Percentiles rank a stretch among this genome's conserved stretches.
Evolutionary conservation across 345 rosid genomes (phyloP).

Genomic region (Jatropha curcas): DNA sequence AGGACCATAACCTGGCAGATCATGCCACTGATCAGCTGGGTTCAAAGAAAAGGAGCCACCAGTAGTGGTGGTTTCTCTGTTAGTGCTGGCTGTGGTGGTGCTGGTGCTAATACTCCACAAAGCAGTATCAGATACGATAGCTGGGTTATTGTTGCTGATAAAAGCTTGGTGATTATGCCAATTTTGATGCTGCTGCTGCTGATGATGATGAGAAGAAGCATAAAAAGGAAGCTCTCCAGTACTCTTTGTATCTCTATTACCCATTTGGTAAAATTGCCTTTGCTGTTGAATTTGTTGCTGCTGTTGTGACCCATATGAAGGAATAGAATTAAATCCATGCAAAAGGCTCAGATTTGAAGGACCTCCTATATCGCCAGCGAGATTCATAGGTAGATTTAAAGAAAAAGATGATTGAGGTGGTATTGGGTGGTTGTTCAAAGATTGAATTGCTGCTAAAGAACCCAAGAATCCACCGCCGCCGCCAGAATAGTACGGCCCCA

Average conservation of each 20-base stretch:
- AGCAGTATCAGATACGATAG: constrained; percentile 25
- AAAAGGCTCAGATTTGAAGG: constrained; percentile 40
- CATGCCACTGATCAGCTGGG: constrained; percentile 30
- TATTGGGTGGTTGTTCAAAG: constrained; percentile 20
- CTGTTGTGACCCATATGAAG: constrained; percentile 30
- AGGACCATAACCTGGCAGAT: constrained; percentile 37
- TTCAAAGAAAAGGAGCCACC: constrained; percentile 31
- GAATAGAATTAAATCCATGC: constrained; percentile 28
- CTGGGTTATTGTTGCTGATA: constrained; percentile 24
- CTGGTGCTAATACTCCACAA: constrained; percentile 37
- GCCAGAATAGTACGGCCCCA: constrained; percentile 33
- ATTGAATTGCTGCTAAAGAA: constrained; percentile 17
- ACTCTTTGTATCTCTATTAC: constrained; percentile 13
- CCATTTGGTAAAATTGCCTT: constrained; percentile 28
- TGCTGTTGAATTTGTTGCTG: constrained; percentile 22
- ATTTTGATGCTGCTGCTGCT: constrained; percentile 31
- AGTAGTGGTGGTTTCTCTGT: neutral
- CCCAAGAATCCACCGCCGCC: constrained; percentile 21
- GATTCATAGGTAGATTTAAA: constrained; percentile 19
- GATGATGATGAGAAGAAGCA: constrained; percentile 18
- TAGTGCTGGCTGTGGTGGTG: constrained; percentile 16
- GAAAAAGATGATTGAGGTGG: constrained; percentile 21
- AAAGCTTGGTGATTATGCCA: constrained; percentile 37
- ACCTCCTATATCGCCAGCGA: constrained; percentile 19
- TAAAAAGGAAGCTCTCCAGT: constrained; percentile 17